Evolutionary conservation across 345 rosid species (phyloP).

Genomic region (Erysimum cheiranthoides): DNA sequence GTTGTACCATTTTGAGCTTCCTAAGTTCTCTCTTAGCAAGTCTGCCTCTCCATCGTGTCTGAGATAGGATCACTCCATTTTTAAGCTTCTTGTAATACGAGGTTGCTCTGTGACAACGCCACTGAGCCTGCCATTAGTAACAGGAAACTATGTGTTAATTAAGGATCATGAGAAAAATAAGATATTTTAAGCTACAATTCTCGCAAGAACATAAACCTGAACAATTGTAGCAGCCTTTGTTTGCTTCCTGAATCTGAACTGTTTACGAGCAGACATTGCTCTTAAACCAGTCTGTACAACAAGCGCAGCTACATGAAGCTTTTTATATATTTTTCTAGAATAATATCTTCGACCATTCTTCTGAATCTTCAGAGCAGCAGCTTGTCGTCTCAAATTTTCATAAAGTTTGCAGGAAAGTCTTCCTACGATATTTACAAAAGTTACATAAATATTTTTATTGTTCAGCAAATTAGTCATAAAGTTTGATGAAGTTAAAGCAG

Average conservation of each 20-base stretch:
- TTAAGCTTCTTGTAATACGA: constrained; percentile 65
- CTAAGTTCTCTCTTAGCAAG: constrained; percentile 69
- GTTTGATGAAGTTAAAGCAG: neutral
- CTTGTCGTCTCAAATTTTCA: constrained; percentile 56
- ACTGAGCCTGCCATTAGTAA: constrained; percentile 58
- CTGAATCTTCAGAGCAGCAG: constrained; percentile 76
- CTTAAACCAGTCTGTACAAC: constrained; percentile 69
- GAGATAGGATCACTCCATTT: constrained; percentile 65
- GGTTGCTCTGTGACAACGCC: constrained; percentile 67
- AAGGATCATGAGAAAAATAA: constrained; percentile 15
- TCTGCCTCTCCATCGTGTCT: constrained; percentile 83
- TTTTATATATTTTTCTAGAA: constrained; percentile 60
- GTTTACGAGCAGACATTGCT: constrained; percentile 69
- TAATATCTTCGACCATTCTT: constrained; percentile 59
- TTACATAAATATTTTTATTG: neutral
- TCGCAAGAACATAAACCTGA: constrained; percentile 53
- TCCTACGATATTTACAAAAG: constrained; percentile 51
- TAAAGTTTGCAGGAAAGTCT: constrained; percentile 65
- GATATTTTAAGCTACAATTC: neutral
- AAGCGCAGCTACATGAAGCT: constrained; percentile 58
- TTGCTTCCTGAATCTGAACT: constrained; percentile 64
- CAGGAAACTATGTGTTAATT: constrained; percentile 7
- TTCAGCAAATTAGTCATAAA: constrained; percentile 1
- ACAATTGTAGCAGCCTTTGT: constrained; percentile 71
- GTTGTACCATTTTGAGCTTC: constrained; percentile 75